Evolutionary conservation across 2,329 filamentous ascomycete genomes (phyloP).

Genomic region (Aaosphaeria arxii): DNA sequence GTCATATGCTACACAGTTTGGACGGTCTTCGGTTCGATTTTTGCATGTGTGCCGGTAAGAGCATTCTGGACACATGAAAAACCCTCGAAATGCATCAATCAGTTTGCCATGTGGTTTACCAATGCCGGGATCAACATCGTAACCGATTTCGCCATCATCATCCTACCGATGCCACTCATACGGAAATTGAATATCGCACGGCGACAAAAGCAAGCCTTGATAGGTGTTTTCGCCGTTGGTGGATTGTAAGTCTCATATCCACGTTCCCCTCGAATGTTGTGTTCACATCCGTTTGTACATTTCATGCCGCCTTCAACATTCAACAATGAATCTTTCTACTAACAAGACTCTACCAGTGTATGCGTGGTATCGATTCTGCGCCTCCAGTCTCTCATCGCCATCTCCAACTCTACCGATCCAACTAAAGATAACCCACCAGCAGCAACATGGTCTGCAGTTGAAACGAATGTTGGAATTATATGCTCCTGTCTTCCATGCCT

Average conservation of each 20-base stretch:
- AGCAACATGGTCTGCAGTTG: slow-evolving; percentile 28
- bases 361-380: slow-evolving; percentile 34
- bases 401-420: slow-evolving; percentile 25
- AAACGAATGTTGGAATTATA: slow-evolving; percentile 31
- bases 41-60: slow-evolving; percentile 29
- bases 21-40: slow-evolving; percentile 31
- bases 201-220: slow-evolving; percentile 35
- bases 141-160: slow-evolving; percentile 31
- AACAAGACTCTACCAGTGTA: slow-evolving; percentile 16
- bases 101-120: slow-evolving; percentile 27
- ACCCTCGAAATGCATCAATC: slow-evolving; percentile 27
- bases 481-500: slow-evolving; percentile 32
- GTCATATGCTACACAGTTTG: slow-evolving; percentile 25
- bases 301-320: background rate
- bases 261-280: background rate
- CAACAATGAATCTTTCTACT: background rate
- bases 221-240: slow-evolving; percentile 38
- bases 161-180: slow-evolving; percentile 35
- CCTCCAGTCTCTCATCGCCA: slow-evolving; percentile 28
- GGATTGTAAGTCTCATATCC: slow-evolving; percentile 33
- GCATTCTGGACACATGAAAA: slow-evolving; percentile 31
- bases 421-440: slow-evolving; percentile 32
- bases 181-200: slow-evolving; percentile 30
- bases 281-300: background rate
- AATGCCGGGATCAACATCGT: slow-evolving; percentile 31